Evolutionary conservation across 768 basidiomycete species (phyloP), one percentile per base, ranked within the genome.

Genomic region (Boletus coccyginus): DNA sequence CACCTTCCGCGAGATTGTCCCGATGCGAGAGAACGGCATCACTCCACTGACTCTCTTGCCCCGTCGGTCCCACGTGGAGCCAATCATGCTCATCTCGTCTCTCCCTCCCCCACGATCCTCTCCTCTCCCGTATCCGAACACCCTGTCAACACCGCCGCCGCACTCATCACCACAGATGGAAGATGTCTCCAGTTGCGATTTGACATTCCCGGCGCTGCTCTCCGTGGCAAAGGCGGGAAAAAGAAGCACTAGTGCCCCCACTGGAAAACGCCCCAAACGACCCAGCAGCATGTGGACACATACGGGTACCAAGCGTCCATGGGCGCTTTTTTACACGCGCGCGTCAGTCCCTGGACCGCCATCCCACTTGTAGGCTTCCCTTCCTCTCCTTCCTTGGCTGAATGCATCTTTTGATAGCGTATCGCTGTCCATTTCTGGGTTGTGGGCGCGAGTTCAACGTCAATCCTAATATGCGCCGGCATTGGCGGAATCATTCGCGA

Each of bases 391-490:
- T 33, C 44, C 46, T 55, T 53, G 42, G 33, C 56, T 64, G 57
- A 68, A 63, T 47, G 43, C 58, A 46, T 51, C 56, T 44, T 7
- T 17, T 49, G 45, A 60, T 59, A 88, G 90, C 88, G 19, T 90
- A 87, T 73, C 77, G 81, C 41, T 92, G 90, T 62, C 86, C 87
- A 5, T 87, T 77, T 77, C 86, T 84, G 7, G 80, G 83, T 43
- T 91, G 89, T 66, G 86, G 85, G 39, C 80, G 87, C 35, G 82
- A 86, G 56, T 92, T 92, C 73, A 91, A 90, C 60, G 90, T 90
- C 46, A 89, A 90, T 66, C 88, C 87, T 0, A 92, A 92, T 68
- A 91, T 91, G 90, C 80, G 90, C 31, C 77, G 90, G 7, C 90
- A 92, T 63, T 86, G 84, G 66, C 77, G 88, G 44, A 90, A 88